Base-by-base conservation (phyloP, 169 alveolate species). In the Plasmodium inui region DNA sequence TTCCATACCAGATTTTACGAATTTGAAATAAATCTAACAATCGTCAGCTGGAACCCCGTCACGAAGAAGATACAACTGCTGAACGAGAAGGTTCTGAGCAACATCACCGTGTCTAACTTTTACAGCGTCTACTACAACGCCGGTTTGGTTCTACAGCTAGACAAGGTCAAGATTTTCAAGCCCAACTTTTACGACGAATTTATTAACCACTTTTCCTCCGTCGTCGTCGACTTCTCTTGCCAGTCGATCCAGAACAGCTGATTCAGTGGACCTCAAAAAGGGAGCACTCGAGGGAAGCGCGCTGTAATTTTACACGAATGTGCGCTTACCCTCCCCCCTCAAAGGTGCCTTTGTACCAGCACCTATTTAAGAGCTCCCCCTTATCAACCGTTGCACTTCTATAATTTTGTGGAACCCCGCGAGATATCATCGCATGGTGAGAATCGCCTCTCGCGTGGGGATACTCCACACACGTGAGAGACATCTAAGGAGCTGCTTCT, bases 41-140 rank as follows among this genome's bases (percentile, higher is more conserved):
- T 86, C 26, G 32, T 74, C 61, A 80, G 53, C 26, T 46, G 8
- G 37, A 81, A 91, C 37, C 80, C 82, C 6, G n/a, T 82, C 17
- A 81, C 82, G 22, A 91, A 50, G 30, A 70, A 46, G 76, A 72
- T 39, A 19, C 92, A 91, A 44, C 39, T 81, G 32, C 44, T 72
- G 12, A 91, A 72, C 74, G 26, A 92, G 12, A 72, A 57, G 30
- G 6, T 82, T 30, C 76, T 91, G 55, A 46, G 32, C 26, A 80
- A 50, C 41, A 57, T 91, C 57, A 70, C 95, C 34, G 84, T 91
- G 39, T 70, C 92, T 17, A 91, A 76, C 61, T 91, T 91, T 91
- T 91, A 81, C 71, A 91, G 61, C 50, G 39, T 57, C 57, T 91
- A 91, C 61, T 39, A 26, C 70, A 81, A 91, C 30, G 95, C 84